Base-by-base conservation (phyloP, 805 yeast species). In the Myxozyma lipomycoides region DNA sequence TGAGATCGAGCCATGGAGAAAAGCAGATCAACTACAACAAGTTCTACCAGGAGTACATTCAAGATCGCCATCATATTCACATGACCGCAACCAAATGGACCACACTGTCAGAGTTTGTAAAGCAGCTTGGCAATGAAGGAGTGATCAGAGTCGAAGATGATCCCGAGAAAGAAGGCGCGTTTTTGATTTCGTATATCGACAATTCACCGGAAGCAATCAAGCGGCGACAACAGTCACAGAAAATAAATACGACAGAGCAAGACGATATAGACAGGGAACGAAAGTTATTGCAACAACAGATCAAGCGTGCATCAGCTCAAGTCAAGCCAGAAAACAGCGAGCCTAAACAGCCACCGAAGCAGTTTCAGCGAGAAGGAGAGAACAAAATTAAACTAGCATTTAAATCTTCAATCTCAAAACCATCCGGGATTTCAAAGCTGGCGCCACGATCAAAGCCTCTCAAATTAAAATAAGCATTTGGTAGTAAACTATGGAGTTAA, bases 1-100 rank as follows among this genome's bases (percentile, higher is more conserved):
- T 93, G 50, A 72, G 78, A 41, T 70, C 79, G 22, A 76, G 78
- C 40, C 98, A 91, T 65, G 96, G 96, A 3, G 86, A 86, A 45
- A 89, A 88, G 66, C 70, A 72, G 51, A 76, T 90, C 40, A 82
- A 82, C 49, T 91, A 89, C 2, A 93, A 93, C 69, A 77, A 81
- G 63, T 88, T 87, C 62, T 93, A 93, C 70, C 95, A 90, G 63
- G 96, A 90, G 64, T 84, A 84, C 63, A 91, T 93, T 50, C 76
- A 78, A 52, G 86, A 91, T 64, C 79, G 79, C 61, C 79, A 86
- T 50, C 98, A 93, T 67, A 72, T 89, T 9, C 98, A 91, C 67
- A 79, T 93, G 83, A 89, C 88, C 61, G 82, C 97, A 1, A 93
- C 98, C 0, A 74, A 74, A 51, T 93, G 95, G 87, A 66, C 75